phyloP scores from a whole-genome alignment of 345 rosid genomes.

The Acer campestre region DNA sequence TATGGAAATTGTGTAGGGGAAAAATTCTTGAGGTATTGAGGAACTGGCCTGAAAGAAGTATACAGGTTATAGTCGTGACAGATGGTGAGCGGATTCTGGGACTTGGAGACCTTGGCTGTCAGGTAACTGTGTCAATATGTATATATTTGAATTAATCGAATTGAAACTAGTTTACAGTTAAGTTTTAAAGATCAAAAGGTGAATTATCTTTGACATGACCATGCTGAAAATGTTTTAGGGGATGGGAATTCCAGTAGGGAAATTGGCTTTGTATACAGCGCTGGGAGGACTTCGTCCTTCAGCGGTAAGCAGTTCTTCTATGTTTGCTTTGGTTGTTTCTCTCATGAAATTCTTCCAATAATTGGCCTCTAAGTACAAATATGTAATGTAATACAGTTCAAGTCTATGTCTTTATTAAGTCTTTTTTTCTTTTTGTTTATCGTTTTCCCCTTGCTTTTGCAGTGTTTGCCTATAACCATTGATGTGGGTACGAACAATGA shows the following conservation, averaged over 20 bases:
- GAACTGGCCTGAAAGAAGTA: slow-evolving; percentile 89
- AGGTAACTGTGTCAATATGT: slow-evolving; percentile 50
- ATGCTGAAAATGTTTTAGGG: slow-evolving; percentile 46
- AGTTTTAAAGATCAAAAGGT: background rate
- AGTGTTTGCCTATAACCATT: slow-evolving; percentile 89
- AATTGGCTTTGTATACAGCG: slow-evolving; percentile 79
- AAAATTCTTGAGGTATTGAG: slow-evolving; percentile 86
- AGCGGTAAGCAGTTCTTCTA: slow-evolving; percentile 48
- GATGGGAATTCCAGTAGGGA: slow-evolving; percentile 94
- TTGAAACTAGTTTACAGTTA: background rate
- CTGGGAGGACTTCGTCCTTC: slow-evolving; percentile 96
- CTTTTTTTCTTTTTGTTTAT: background rate
- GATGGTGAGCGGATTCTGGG: slow-evolving; percentile 96
- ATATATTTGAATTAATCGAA: background rate
- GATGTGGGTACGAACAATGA: slow-evolving; percentile 96
- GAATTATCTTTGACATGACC: background rate
- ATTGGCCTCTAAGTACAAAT: slow-evolving; percentile 3
- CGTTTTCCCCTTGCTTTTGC: slow-evolving; percentile 12
- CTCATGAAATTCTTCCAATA: background rate
- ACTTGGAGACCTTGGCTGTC: slow-evolving; percentile 97
- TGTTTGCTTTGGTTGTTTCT: background rate
- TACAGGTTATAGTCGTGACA: slow-evolving; percentile 92
- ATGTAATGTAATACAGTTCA: background rate
- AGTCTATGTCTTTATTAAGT: background rate
- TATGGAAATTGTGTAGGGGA: slow-evolving; percentile 48